Evolutionary conservation across 441 rosid species (phyloP), one percentile per base, ranked within the genome.

Genomic region (Gossypium davidsonii): DNA sequence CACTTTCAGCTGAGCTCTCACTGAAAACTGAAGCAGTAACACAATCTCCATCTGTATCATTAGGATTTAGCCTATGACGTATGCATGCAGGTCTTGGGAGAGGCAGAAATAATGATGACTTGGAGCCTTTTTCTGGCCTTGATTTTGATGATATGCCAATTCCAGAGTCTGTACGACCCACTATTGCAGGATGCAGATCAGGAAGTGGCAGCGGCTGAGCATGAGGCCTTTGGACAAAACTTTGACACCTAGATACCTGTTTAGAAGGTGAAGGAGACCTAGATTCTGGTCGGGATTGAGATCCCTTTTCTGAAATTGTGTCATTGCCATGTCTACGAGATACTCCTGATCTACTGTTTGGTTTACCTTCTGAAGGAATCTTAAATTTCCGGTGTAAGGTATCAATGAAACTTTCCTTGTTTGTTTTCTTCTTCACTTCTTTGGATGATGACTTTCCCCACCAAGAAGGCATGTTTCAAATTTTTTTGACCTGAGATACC

Each of bases 161-260:
- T 73, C 78, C 92, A 75, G 90, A 85, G 72, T 85, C 85, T 26
- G 85, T 83, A n/a, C 78, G 83, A 23, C 77, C 83, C 51, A 82
- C 83, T 68, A 75, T 61, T 59, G 81, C 83, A 61, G 79, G 78
- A 69, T 76, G 77, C 75, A 76, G 60, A 37, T 76, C 82, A 73
- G 94, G 94, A 79, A 88, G 85, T 2, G 94, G 94, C 70, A 90
- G 92, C 15, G 94, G 92, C 61, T 88, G 94, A 11, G 92, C 87
- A 76, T 31, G 81, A 58, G 86, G 71, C 78, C 88, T 83, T 66
- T 78, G 89, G 42, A 67, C 72, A 79, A 90, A 90, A 78, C 89
- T 90, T 79, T 86, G 94, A 76, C 88, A 81, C 77, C 90, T 84
- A 20, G 77, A 77, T 34, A 88, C 94, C 73, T 82, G 71, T 72